Evolutionary conservation across 148 eudicot species (phyloP), one percentile per base, ranked within the genome.

Genomic region (Camellia granthamiana): DNA sequence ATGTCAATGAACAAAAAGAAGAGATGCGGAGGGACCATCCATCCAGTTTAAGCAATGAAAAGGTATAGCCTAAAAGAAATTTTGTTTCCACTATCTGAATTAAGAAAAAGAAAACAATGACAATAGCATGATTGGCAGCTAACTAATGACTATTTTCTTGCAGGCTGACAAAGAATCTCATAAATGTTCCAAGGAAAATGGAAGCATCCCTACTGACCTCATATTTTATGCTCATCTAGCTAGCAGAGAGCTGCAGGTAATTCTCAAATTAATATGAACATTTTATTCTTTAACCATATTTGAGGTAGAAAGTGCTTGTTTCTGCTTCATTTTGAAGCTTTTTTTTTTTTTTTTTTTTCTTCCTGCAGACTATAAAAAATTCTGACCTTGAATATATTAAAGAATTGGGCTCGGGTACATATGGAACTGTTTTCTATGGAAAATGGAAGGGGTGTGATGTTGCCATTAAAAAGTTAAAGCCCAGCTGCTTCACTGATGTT

Each of bases 391-490:
- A 91, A 81, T 87, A 86, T 68, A 52, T 92, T 56, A 83, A 80
- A 79, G 89, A 90, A 76, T 83, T 90, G 38, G 93, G 93, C 58
- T 84, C 89, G 12, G 93, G 95, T 46, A 88, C 90, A 21, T 88
- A 79, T 80, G 91, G 92, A 54, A 86, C 88, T 42, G 95, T 91
- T 23, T 88, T 83, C 84, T 75, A 90, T 72, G 91, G 93, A 67
- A 92, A 87, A 84, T 90, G 91, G 90, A 88, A 84, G 72, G 93
- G 93, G 4, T 79, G 88, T 52, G 93, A 90, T 78, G 93, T 92
- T 62, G 95, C 93, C 51, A 84, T 92, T 62, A 92, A 90, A 77
- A 87, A 82, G 30, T 81, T 90, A 73, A 88, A 88, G 78, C 81
- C 83, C 5, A 84, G 87, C 63, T 90, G 88, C 72, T 88, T 87